Evolutionary conservation across 2,329 filamentous ascomycete genomes (phyloP).

Genomic region (Coleophoma eucalyptorum): DNA sequence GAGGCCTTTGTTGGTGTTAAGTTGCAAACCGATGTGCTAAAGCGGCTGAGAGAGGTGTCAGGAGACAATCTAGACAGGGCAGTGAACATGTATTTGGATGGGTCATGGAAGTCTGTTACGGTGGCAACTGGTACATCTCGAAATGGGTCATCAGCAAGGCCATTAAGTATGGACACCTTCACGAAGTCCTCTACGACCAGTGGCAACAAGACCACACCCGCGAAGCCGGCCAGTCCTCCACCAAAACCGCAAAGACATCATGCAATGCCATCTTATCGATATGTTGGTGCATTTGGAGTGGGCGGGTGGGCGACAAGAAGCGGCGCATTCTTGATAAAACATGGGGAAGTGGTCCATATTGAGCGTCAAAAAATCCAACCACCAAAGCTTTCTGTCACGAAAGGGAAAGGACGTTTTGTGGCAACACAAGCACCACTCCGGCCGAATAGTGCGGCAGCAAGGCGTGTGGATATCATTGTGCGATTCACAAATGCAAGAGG

Average conservation of each 20-base stretch:
- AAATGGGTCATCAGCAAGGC: slow-evolving; percentile 5
- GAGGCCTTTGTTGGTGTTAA: slow-evolving; percentile 57
- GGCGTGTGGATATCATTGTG: slow-evolving; percentile 81
- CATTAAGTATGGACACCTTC: slow-evolving; percentile 21
- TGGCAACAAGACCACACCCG: slow-evolving; percentile 31
- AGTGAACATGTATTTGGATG: slow-evolving; percentile 68
- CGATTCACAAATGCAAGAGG: slow-evolving; percentile 80
- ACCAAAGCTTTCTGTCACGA: slow-evolving; percentile 40
- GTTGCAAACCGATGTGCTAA: slow-evolving; percentile 43
- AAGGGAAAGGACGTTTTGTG: slow-evolving; percentile 36
- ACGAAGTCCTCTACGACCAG: slow-evolving; percentile 10
- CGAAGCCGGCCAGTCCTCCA: slow-evolving; percentile 13
- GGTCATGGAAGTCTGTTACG: slow-evolving; percentile 50
- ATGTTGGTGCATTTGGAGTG: slow-evolving; percentile 88
- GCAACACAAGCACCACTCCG: slow-evolving; percentile 17
- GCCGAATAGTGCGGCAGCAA: slow-evolving; percentile 41
- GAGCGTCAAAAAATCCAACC: slow-evolving; percentile 77
- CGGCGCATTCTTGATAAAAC: slow-evolving; percentile 68
- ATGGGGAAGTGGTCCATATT: slow-evolving; percentile 80
- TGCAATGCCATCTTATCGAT: slow-evolving; percentile 54
- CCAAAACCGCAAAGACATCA: slow-evolving; percentile 3
- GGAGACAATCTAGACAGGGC: slow-evolving; percentile 56
- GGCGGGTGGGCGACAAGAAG: slow-evolving; percentile 90
- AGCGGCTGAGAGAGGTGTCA: slow-evolving; percentile 48
- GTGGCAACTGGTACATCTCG: neutral